Evolutionary conservation across 352 stramenopile genomes (phyloP).

Genomic region (Phytophthora rubi): DNA sequence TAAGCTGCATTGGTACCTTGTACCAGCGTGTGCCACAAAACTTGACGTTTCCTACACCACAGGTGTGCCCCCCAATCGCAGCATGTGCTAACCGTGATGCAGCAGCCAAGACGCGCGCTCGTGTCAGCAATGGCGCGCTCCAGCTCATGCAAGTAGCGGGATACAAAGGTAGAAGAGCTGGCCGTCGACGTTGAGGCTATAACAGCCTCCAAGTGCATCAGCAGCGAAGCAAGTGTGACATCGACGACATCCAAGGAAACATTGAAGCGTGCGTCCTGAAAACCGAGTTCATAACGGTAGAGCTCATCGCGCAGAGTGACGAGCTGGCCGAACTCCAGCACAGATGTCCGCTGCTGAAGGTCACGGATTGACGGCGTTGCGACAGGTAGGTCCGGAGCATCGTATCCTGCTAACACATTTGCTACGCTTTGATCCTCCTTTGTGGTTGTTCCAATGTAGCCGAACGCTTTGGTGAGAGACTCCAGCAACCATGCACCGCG

Average conservation of each 20-base stretch:
- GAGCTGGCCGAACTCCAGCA: background rate
- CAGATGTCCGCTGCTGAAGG: background rate
- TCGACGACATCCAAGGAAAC: constrained; percentile 6
- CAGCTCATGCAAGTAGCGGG: constrained; percentile 1
- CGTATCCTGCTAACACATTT: constrained; percentile 24
- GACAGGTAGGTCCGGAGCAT: constrained; percentile 13
- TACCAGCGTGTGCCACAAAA: too few relatives aligned
- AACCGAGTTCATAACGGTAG: constrained; percentile 5
- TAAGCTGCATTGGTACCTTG: too few relatives aligned
- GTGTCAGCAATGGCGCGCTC: background rate
- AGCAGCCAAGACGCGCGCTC: background rate
- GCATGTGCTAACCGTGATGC: background rate
- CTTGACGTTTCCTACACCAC: too few relatives aligned
- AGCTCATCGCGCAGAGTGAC: constrained; percentile 1
- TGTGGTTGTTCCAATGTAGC: background rate
- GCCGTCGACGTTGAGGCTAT: background rate
- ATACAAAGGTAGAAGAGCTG: background rate
- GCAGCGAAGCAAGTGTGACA: constrained; percentile 7
- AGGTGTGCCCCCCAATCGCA: background rate
- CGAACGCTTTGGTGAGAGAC: background rate
- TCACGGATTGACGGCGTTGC: constrained; percentile 1
- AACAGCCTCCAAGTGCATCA: constrained; percentile 20
- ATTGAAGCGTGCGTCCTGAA: constrained; percentile 6
- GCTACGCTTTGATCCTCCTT: constrained; percentile 13
- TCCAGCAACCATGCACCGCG: background rate